Percentiles rank a stretch among this genome's conserved stretches.
Conservation (phyloP, 441 rosid genomes). For the Melastoma candidum region DNA sequence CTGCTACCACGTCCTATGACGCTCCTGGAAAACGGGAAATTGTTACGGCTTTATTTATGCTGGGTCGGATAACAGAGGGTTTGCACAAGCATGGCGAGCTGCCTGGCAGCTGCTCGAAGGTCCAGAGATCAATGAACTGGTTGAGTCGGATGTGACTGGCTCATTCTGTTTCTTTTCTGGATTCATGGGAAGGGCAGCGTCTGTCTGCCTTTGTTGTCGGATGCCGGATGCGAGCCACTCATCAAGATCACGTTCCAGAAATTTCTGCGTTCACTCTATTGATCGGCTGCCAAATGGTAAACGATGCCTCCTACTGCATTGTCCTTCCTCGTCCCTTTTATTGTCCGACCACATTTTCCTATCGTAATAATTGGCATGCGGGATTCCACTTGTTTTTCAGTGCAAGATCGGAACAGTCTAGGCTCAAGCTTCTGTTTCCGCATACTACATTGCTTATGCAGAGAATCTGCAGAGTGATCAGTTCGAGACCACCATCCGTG, state of each 20-base stretch:
- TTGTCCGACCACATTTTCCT: not conserved
- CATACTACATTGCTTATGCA: conserved; percentile 69
- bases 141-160: no score
- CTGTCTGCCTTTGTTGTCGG: no score
- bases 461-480: conserved; percentile 36
- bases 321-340: not conserved
- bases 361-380: not conserved
- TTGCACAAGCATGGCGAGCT: conserved; percentile 54
- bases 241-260: conserved; percentile 36
- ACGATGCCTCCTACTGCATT: no score
- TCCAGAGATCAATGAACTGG: no score
- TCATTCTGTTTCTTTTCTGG: no score
- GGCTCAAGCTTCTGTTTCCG: conserved; percentile 69
- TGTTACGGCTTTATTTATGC: conserved; percentile 82
- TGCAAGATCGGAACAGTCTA: conserved; percentile 56
- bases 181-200: no score
- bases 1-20: conserved; percentile 38
- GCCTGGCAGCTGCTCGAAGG: conserved; percentile 37
- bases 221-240: no score
- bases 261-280: conserved; percentile 55
- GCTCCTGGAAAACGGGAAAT: conserved; percentile 39
- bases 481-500: no score
- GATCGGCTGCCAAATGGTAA: conserved; percentile 72
- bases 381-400: conserved; percentile 28
- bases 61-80: conserved; percentile 51